phyloP scores from a whole-genome alignment of 805 yeast species.

The Myxozyma geophila region DNA sequence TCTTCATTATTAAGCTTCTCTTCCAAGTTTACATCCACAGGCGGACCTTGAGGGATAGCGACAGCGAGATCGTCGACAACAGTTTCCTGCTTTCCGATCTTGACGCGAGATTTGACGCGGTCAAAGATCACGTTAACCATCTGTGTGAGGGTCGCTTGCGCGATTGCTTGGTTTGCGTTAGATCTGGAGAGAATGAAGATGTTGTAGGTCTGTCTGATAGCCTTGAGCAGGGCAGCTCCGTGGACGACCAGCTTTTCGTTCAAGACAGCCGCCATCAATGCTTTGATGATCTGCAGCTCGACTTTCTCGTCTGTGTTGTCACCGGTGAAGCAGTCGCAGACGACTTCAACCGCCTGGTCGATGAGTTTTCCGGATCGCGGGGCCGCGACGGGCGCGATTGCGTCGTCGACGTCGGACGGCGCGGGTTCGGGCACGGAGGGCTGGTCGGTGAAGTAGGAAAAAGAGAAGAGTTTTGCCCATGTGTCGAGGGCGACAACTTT shows the following conservation, averaged over 20 bases:
- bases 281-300: constrained; percentile 91
- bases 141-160: constrained; percentile 94
- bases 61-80: constrained; percentile 25
- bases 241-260: constrained; percentile 83
- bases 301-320: constrained; percentile 89
- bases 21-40: constrained; percentile 11
- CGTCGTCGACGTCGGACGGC: constrained; percentile 19
- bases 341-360: constrained; percentile 69
- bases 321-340: constrained; percentile 83
- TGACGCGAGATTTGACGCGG: constrained; percentile 55
- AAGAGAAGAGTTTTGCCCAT: constrained; percentile 85
- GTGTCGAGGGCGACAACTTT: constrained; percentile 80
- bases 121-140: constrained; percentile 85
- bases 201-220: constrained; percentile 91
- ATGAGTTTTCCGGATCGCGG: constrained; percentile 21
- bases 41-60: constrained; percentile 26
- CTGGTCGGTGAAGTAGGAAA: constrained; percentile 62
- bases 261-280: constrained; percentile 83
- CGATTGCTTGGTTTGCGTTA: constrained; percentile 85
- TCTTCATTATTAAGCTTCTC: constrained; percentile 11
- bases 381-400: constrained; percentile 36
- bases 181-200: constrained; percentile 84
- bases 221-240: constrained; percentile 84
- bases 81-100: neutral
- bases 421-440: constrained; percentile 16